Evolutionary conservation across 768 basidiomycete species (phyloP), one percentile per base, ranked within the genome.

Genomic region (Pleurotus tuoliensis): DNA sequence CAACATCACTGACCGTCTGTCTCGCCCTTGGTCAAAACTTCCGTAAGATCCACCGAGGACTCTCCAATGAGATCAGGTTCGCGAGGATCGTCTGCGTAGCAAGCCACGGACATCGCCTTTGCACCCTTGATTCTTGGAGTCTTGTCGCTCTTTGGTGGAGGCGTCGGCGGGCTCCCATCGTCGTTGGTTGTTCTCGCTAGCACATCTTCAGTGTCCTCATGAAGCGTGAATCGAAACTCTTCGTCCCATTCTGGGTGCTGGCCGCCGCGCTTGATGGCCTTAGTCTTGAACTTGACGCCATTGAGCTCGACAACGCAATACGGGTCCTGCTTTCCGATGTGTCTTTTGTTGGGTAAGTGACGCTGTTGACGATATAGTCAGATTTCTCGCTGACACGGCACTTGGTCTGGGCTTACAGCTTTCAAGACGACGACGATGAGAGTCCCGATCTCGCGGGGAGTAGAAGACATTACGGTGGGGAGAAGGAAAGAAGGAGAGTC

Each of bases 201-300:
- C n/a, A 77, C 74, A 61, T 80, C 82, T 27, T 82, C 78, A 30
- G 75, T 71, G 61, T 93, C 92, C 66, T 98, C 95, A 61, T 78
- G 82, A 45, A 99, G 76, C 22, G 88, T 86, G 71, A 98, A 98
- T 43, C 97, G 87, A 65, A 98, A 78, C 73, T 99, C 97, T 64
- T 97, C 94, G 67, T 99, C 97, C 95, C 97, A 99, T 73, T 94
- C 94, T 4, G 97, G 97, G 70, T 97, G 94, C 69, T 99, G 97
- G 15, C 97, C 97, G 49, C 97, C 97, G 27, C 93, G 88, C 68
- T 92, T 95, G 69, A 98, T 88, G n/a, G 93, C 86, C 69, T 89
- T 92, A 4, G 96, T 98, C 51, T 91, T 81, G 57, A 87, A 83
- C 65, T 87, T 94, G 70, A 94, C 88, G 49, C 86, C 85, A 66